phyloP scores from a whole-genome alignment of 768 basidiomycete species.

The Boletellus ananas region DNA sequence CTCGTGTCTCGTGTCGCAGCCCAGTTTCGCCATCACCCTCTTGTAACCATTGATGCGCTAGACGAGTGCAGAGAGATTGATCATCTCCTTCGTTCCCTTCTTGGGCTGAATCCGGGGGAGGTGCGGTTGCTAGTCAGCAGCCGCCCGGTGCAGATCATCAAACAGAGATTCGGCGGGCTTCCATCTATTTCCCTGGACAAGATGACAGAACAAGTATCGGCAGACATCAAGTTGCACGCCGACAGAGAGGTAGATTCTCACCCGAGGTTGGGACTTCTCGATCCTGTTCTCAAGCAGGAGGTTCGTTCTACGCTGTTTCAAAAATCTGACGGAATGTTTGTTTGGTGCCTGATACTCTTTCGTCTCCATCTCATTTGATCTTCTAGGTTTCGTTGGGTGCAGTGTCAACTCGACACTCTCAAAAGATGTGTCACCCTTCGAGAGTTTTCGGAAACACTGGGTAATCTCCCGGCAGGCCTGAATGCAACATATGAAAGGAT shows the following conservation, averaged over 20 bases:
- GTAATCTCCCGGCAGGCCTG: neutral
- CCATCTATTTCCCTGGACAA: neutral
- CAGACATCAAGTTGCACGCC: constrained; percentile 5
- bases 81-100: neutral
- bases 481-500: constrained; percentile 4
- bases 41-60: constrained; percentile 5
- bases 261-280: neutral
- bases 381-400: constrained; percentile 3
- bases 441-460: neutral
- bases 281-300: neutral
- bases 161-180: neutral
- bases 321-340: constrained; percentile 1
- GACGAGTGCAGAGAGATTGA: constrained; percentile 5
- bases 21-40: neutral
- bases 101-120: neutral
- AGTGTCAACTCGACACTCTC: neutral
- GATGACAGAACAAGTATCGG: neutral
- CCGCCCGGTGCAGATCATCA: neutral
- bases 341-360: neutral
- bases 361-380: neutral
- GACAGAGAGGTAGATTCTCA: neutral
- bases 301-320: neutral
- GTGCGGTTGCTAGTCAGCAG: neutral
- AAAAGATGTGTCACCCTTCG: neutral
- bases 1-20: neutral